phyloP scores from a whole-genome alignment of 208 protist species.

The Leishmania arabica region DNA sequence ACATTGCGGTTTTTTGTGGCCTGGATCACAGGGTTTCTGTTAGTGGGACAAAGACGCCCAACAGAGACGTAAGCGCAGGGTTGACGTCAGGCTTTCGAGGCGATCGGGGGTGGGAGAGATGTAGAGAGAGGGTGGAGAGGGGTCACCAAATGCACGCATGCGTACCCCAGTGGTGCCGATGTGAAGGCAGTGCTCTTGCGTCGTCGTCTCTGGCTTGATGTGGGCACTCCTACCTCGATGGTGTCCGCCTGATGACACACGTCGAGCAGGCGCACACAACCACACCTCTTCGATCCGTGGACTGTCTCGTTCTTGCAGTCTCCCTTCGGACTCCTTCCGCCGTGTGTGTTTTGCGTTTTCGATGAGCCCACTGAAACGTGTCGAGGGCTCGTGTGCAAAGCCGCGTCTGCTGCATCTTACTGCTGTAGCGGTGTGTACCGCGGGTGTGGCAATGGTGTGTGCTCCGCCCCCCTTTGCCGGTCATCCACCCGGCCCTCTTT shows the following conservation, averaged over 20 bases:
- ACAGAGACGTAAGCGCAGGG: not conserved
- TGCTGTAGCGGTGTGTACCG: not conserved
- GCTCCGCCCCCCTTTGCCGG: not conserved
- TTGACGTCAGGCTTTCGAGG: not conserved
- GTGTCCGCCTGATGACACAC: not conserved
- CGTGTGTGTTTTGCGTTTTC: not conserved
- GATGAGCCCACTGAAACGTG: not conserved
- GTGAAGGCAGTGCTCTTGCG: not conserved
- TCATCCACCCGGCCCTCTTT: not conserved
- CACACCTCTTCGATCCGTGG: not conserved
- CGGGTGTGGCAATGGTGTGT: not conserved
- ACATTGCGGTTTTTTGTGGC: constrained; percentile 24
- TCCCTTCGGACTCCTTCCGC: constrained; percentile 10
- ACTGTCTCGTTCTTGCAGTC: not conserved
- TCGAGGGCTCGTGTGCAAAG: not conserved
- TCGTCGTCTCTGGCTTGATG: not conserved
- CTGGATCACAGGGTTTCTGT: not conserved
- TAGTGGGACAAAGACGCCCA: not conserved
- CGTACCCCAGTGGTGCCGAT: not conserved
- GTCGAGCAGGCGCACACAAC: not conserved
- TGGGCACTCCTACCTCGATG: not conserved
- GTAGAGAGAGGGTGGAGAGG: not conserved
- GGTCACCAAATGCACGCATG: not conserved
- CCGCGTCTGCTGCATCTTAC: not conserved
- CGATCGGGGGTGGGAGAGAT: not conserved